Base-by-base conservation (phyloP, 2,329 filamentous ascomycete genomes). In the Onygenales sp. region DNA sequence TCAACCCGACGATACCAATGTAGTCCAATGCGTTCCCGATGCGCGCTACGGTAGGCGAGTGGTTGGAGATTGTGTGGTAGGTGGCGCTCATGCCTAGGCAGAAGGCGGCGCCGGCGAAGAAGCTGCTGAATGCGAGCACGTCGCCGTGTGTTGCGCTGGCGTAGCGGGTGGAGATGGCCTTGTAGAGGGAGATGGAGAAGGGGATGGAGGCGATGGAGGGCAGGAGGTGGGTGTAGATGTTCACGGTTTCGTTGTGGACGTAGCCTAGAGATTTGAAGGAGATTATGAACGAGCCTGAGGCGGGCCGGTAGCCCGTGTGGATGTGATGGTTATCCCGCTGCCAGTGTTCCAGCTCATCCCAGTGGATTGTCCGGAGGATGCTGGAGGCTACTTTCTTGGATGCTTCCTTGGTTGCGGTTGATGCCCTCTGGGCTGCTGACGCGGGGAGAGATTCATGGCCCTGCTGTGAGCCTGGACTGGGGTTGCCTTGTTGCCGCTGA, bases 11-110 rank as follows among this genome's bases (percentile, higher is more conserved):
- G 61, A 98, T 98, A 6, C 93, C 93, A 4, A 92, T 82, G 67
- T 98, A 97, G 67, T 98, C 93, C 53, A 97, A 74, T 68, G 95
- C 88, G 67, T 97, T 97, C 9, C 91, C 91, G 75, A 89, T 87
- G 57, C 81, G 84, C 2, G 86, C 84, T 11, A 96, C 88, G 1
- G 72, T 70, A 39, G 83, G 81, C 14, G 87, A 93, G 69, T 98
- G 93, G 60, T 96, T 95, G 21, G 79, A 83, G 47, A 96, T 80
- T 2, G 87, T 80, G 67, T 98, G 93, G 66, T 84, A 98, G 2
- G 85, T 87, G 4, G 89, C 86, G 61, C 86, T 90, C 84, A 91
- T 88, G 21, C 86, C 85, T 51, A 93, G 73, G 62, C 88, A 92
- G 36, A 82, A 63, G 32, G 83, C 77, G 1, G 86, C 87, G 44